Conservation (phyloP, 352 stramenopile genomes). For the Peronospora destructor region DNA sequence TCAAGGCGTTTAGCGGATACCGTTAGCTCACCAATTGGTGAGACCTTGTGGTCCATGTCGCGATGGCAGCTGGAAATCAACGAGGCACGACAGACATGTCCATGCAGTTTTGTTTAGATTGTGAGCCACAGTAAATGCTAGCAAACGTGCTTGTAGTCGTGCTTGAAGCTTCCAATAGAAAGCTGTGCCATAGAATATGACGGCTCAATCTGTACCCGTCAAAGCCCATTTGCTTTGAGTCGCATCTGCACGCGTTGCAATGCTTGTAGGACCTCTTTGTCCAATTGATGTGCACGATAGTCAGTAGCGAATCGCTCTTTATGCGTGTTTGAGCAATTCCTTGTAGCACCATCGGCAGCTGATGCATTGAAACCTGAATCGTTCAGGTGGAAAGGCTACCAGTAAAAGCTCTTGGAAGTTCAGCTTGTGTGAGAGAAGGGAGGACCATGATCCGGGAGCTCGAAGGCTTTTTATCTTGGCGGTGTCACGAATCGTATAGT, state of each 20-base stretch:
- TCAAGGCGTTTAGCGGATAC: not conserved
- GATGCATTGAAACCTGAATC: slow-evolving; percentile 18
- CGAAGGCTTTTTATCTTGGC: not conserved
- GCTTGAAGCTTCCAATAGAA: no score
- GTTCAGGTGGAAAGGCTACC: slow-evolving; percentile 20
- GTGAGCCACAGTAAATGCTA: no score
- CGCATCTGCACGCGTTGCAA: no score
- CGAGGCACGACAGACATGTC: slow-evolving; percentile 12
- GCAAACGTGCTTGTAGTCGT: no score
- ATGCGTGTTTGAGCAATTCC: slow-evolving; percentile 21
- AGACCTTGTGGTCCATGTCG: not conserved
- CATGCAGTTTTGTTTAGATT: slow-evolving; percentile 3
- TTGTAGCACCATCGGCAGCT: slow-evolving; percentile 19
- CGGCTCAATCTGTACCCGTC: no score
- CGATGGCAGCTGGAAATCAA: not conserved
- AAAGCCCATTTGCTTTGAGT: no score
- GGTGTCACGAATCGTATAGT: slow-evolving; percentile 11
- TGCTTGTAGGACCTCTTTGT: no score
- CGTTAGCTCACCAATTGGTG: slow-evolving; percentile 8
- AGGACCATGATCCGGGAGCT: slow-evolving; percentile 15
- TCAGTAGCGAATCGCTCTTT: not conserved
- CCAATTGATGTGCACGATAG: no score
- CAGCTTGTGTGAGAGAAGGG: slow-evolving; percentile 28
- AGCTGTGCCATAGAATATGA: no score
- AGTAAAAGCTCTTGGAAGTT: slow-evolving; percentile 20